Evolutionary conservation across 1,139 yeast genomes (phyloP).

Genomic region (Taiozyma sp.): DNA sequence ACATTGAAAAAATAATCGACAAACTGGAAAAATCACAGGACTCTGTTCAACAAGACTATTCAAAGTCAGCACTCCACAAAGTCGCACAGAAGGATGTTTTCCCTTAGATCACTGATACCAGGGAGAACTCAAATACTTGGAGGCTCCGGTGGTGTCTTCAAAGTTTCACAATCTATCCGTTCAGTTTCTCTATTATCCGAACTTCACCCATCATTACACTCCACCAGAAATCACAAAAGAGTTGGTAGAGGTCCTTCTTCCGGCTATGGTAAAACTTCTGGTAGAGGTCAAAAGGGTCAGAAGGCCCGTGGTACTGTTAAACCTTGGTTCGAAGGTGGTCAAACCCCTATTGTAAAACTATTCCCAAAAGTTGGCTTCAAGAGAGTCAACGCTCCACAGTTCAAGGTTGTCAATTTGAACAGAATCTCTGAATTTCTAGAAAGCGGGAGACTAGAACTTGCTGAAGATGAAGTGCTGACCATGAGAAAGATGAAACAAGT

Average conservation of each 20-base stretch:
- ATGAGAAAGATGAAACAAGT: constrained; percentile 68
- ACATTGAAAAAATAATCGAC: not conserved
- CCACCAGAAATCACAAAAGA: constrained; percentile 49
- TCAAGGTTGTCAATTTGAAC: constrained; percentile 49
- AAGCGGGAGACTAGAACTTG: constrained; percentile 55
- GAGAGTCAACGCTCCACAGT: constrained; percentile 41
- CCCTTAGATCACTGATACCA: not conserved
- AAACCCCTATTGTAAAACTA: constrained; percentile 84
- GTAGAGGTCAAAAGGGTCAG: constrained; percentile 99
- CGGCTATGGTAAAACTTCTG: constrained; percentile 89
- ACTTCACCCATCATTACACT: constrained; percentile 31
- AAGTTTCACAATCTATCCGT: constrained; percentile 17
- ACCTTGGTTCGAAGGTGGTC: constrained; percentile 98
- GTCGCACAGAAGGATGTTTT: not conserved
- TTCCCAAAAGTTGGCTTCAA: constrained; percentile 91
- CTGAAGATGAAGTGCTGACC: constrained; percentile 48
- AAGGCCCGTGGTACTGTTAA: constrained; percentile 91
- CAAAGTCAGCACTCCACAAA: not conserved
- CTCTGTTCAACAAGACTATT: not conserved
- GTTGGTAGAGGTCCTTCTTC: constrained; percentile 98
- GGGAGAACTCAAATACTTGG: not conserved
- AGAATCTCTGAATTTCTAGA: constrained; percentile 59
- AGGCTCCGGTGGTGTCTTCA: not conserved
- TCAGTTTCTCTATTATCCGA: constrained; percentile 28
- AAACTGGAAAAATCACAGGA: not conserved